These are phyloP conservation scores for Picochlorum sp. DNA, from an alignment of 139 green algal species.

Conservation along the genomic window DNA sequence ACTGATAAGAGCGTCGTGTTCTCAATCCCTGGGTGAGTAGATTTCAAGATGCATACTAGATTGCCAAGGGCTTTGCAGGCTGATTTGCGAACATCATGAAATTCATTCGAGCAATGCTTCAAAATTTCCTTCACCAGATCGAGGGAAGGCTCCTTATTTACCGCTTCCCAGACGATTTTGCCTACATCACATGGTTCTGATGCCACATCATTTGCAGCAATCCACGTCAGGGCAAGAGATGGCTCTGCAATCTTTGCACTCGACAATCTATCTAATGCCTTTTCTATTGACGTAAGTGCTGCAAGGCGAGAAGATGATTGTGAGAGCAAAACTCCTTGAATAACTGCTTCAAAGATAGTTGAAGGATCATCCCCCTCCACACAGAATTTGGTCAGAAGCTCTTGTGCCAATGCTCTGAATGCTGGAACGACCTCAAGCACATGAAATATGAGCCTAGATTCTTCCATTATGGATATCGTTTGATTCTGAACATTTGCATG, in stretches of 20 bases:
- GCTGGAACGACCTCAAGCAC: constrained; percentile 62
- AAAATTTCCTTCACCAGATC: not conserved
- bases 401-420: constrained; percentile 48
- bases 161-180: not conserved
- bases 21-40: too few species aligned
- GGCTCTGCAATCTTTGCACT: constrained; percentile 12
- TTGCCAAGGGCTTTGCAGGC: not conserved
- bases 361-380: constrained; percentile 20
- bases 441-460: constrained; percentile 62
- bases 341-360: constrained; percentile 43
- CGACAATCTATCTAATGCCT: constrained; percentile 16
- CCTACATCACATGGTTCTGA: constrained; percentile 45
- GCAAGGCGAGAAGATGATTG: constrained; percentile 51
- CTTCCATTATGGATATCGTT: constrained; percentile 2
- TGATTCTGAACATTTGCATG: constrained; percentile 45
- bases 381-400: constrained; percentile 60
- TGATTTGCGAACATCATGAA: not conserved
- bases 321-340: constrained; percentile 15
- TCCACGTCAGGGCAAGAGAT: constrained; percentile 41
- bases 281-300: constrained; percentile 42
- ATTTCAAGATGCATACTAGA: not conserved
- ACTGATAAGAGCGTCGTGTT: too few species aligned
- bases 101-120: not conserved
- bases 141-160: not conserved
- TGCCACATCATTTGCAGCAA: constrained; percentile 42